A percentile compares a stretch with the other conserved stretches of the same genome.
These are phyloP conservation scores for Staphylotrichum longicolle DNA, from an alignment of 495 filamentous ascomycete species.

Conservation along the genomic window DNA sequence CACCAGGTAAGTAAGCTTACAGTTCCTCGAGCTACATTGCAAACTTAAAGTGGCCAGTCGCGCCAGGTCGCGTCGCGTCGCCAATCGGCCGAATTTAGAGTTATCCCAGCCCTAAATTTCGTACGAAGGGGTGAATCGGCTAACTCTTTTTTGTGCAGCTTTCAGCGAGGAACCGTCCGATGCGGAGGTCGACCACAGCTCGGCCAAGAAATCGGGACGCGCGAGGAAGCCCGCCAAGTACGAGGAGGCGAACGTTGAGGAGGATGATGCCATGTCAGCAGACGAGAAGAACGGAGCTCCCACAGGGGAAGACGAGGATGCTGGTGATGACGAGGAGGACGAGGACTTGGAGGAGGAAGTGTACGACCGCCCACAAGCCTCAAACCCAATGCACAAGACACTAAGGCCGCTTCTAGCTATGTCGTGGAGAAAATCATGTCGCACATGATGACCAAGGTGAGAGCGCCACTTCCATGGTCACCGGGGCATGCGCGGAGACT, in stretches of 20 bases:
- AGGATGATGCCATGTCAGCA: conserved; percentile 36
- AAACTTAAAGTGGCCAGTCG: neutral
- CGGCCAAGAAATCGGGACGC: conserved; percentile 25
- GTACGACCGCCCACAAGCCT: conserved; percentile 26
- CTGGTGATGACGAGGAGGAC: conserved; percentile 34
- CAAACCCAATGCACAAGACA: neutral
- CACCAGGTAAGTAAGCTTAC: conserved; percentile 16
- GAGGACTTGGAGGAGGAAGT: conserved; percentile 44
- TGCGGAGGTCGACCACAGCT: conserved; percentile 10
- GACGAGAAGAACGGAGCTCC: conserved; percentile 35
- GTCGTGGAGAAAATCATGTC: conserved; percentile 57
- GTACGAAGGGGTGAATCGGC: neutral
- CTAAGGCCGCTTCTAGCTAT: conserved; percentile 38
- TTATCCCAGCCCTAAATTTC: too few relatives aligned
- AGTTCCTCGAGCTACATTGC: neutral
- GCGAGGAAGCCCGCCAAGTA: conserved; percentile 25
- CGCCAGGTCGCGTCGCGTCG: conserved; percentile 10
- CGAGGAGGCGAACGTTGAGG: conserved; percentile 19
- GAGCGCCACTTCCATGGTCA: neutral
- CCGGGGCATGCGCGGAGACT: too few relatives aligned
- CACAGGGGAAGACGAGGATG: conserved; percentile 39
- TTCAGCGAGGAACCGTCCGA: conserved; percentile 15
- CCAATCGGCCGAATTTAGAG: neutral
- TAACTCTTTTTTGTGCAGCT: conserved; percentile 4
- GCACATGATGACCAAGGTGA: conserved; percentile 45